Percentiles rank a stretch among this genome's conserved stretches.
Evolutionary conservation across 1,139 yeast species (phyloP).

Genomic region (Saccharomycopsis hybrid): DNA sequence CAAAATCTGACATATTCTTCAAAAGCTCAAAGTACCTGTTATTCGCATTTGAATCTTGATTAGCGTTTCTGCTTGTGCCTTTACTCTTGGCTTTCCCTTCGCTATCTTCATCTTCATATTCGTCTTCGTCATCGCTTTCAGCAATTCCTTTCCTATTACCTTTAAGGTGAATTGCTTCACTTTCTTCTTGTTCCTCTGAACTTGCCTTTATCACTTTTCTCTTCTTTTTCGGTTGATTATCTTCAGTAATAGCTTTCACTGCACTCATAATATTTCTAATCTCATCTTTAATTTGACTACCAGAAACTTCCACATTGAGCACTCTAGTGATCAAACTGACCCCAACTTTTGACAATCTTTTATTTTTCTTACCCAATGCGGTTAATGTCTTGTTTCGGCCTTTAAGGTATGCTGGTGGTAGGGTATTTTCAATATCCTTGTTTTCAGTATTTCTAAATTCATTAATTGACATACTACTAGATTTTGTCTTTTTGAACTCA

Average conservation of each 20-base stretch:
- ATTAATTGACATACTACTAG: conserved; percentile 66
- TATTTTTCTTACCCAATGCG: not conserved
- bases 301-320: conserved; percentile 16
- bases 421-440: conserved; percentile 40
- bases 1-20: not conserved
- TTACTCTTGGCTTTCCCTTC: conserved; percentile 15
- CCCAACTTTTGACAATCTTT: not conserved
- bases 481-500: conserved; percentile 75
- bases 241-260: conserved; percentile 25
- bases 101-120: conserved; percentile 22
- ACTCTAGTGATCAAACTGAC: conserved; percentile 5
- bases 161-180: conserved; percentile 19
- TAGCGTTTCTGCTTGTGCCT: conserved; percentile 6
- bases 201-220: conserved; percentile 22
- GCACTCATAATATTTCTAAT: conserved; percentile 3
- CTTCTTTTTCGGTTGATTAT: conserved; percentile 24
- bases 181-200: conserved; percentile 22
- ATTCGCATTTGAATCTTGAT: too few species aligned
- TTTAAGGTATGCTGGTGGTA: conserved; percentile 77
- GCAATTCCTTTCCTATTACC: conserved; percentile 9
- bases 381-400: conserved; percentile 31
- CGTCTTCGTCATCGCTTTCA: conserved; percentile 20
- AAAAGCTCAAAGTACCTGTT: too few species aligned
- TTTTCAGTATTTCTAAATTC: conserved; percentile 53
- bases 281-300: conserved; percentile 26